These are phyloP conservation scores for Chenopodium suecicum DNA, from an alignment of 148 eudicot species.

Conservation along the genomic window DNA sequence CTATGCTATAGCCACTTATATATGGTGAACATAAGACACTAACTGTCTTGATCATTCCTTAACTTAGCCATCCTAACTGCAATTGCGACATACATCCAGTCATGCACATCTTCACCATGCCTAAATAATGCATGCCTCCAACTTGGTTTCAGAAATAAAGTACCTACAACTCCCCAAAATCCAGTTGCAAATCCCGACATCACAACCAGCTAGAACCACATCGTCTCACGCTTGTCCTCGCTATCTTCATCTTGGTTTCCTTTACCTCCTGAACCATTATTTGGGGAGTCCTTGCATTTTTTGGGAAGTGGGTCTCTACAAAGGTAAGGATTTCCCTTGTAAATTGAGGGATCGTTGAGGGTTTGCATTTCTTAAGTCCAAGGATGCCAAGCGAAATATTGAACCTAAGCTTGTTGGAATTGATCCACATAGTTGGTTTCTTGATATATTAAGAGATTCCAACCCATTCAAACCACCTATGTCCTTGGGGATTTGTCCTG, in stretches of 20 bases:
- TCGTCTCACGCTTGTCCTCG: slow-evolving; percentile 2
- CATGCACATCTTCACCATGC: slow-evolving; percentile 5
- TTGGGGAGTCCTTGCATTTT: slow-evolving; percentile 8
- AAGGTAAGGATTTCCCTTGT: slow-evolving; percentile 21
- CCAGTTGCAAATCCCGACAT: slow-evolving; percentile 30
- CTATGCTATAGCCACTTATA: no score
- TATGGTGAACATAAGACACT: no score
- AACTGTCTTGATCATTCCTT: no score
- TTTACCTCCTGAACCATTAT: not conserved
- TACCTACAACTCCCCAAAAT: slow-evolving; percentile 30
- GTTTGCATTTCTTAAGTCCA: slow-evolving; percentile 23
- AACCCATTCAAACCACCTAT: slow-evolving; percentile 24
- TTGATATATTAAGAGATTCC: slow-evolving; percentile 27
- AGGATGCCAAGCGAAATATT: not conserved
- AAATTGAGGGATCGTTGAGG: slow-evolving; percentile 15
- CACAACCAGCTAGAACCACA: slow-evolving; percentile 27
- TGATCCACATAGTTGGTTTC: slow-evolving; percentile 23
- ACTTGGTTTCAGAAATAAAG: slow-evolving; percentile 9
- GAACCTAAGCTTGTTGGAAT: slow-evolving; percentile 15
- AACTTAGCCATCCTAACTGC: no score
- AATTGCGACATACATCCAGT: slow-evolving; percentile 1
- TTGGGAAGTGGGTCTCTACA: slow-evolving; percentile 22
- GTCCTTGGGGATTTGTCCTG: slow-evolving; percentile 12
- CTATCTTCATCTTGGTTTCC: no score
- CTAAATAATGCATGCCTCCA: slow-evolving; percentile 26